These are phyloP conservation scores for Grammothele lineata DNA, from an alignment of 768 basidiomycete genomes.

Conservation along the genomic window DNA sequence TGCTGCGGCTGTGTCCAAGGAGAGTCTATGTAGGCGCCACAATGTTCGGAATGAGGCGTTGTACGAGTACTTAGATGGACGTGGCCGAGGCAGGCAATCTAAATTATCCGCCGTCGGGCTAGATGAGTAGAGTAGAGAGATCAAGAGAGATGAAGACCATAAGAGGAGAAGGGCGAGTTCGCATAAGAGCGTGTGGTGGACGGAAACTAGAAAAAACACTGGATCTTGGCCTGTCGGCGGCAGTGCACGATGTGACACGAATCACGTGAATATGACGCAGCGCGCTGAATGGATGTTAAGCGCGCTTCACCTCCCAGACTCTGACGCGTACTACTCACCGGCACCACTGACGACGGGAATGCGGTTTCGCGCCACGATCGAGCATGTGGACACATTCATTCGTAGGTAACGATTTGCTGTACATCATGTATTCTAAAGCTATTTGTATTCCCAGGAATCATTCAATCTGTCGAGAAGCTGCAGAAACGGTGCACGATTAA, in stretches of 20 bases:
- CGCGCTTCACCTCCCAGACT: background rate
- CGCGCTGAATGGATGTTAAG: background rate
- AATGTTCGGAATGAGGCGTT: too few relatives aligned
- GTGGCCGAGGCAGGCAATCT: too few relatives aligned
- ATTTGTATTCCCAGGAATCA: conserved; percentile 46
- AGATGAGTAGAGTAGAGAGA: too few relatives aligned
- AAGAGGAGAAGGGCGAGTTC: too few relatives aligned
- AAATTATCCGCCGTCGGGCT: too few relatives aligned
- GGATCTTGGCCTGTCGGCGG: too few relatives aligned
- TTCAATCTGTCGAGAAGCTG: conserved; percentile 78
- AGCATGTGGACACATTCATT: conserved; percentile 50
- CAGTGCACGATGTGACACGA: background rate
- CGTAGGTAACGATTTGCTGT: conserved; percentile 12
- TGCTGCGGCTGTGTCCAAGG: too few relatives aligned
- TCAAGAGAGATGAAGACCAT: too few relatives aligned
- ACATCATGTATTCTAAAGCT: background rate
- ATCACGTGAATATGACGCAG: conserved; percentile 4
- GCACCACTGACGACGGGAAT: conserved; percentile 26
- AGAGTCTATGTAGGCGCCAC: too few relatives aligned
- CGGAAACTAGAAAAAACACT: too few relatives aligned
- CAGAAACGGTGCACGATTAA: conserved; percentile 83
- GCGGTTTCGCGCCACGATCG: conserved; percentile 60
- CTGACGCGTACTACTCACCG: background rate
- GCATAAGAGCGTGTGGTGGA: too few relatives aligned
- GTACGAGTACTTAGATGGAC: too few relatives aligned